Evolutionary conservation across 805 yeast species (phyloP).

Genomic region (Starmerella cellae): DNA sequence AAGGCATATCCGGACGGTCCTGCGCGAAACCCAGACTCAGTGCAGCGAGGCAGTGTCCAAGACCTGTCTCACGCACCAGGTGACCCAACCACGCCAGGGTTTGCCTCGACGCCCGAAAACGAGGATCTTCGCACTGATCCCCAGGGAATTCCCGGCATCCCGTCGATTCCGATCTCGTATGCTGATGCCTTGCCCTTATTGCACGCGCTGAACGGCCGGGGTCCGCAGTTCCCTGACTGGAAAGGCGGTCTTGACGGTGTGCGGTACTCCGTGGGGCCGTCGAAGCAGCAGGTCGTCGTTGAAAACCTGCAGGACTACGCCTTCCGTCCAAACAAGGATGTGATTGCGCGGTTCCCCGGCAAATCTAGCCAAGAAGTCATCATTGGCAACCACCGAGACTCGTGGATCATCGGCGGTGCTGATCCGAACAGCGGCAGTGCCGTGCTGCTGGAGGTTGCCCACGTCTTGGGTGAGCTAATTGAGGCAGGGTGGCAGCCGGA

Average conservation of each 20-base stretch:
- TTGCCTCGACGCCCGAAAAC: constrained; percentile 40
- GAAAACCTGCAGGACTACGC: constrained; percentile 50
- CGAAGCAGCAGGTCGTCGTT: constrained; percentile 36
- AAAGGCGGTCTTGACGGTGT: constrained; percentile 34
- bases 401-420: constrained; percentile 71
- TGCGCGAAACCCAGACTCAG: constrained; percentile 61
- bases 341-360: constrained; percentile 50
- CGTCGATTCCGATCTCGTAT: constrained; percentile 56
- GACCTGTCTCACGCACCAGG: constrained; percentile 53
- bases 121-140: constrained; percentile 36
- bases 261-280: constrained; percentile 44
- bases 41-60: constrained; percentile 65
- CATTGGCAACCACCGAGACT: constrained; percentile 67
- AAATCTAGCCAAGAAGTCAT: constrained; percentile 41
- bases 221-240: constrained; percentile 33
- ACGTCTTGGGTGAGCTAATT: constrained; percentile 41
- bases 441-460: constrained; percentile 46
- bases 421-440: constrained; percentile 72
- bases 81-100: constrained; percentile 68
- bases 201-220: constrained; percentile 44
- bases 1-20: constrained; percentile 62
- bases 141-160: constrained; percentile 46
- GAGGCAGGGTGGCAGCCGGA: constrained; percentile 58
- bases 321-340: constrained; percentile 48
- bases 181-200: constrained; percentile 52